Evolutionary conservation across 495 filamentous ascomycete species (phyloP).

Genomic region (Rostrohypoxylon terebratum): DNA sequence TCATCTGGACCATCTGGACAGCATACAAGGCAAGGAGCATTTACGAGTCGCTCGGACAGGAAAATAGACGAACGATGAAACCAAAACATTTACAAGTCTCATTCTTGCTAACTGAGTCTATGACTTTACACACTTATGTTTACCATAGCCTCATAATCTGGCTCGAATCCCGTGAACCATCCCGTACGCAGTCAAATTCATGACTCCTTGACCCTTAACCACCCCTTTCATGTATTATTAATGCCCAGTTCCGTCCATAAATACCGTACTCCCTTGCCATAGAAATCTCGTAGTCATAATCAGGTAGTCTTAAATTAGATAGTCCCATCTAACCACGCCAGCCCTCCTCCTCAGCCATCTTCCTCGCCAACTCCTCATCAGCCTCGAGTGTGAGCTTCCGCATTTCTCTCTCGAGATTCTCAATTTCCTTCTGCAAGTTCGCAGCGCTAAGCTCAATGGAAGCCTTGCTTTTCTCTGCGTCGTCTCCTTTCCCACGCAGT

Average conservation of each 20-base stretch:
- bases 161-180: neutral
- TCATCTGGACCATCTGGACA: neutral
- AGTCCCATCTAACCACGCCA: neutral
- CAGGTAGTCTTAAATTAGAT: neutral
- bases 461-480: neutral
- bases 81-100: neutral
- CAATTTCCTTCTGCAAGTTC: conserved; percentile 35
- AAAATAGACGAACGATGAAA: conserved; percentile 1
- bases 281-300: neutral
- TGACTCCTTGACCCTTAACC: neutral
- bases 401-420: conserved; percentile 12
- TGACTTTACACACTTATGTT: neutral
- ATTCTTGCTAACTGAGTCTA: neutral
- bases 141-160: conserved; percentile 5
- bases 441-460: conserved; percentile 3
- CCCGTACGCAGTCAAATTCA: conserved; percentile 9
- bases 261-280: neutral
- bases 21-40: conserved; percentile 19
- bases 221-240: neutral
- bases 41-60: conserved; percentile 5
- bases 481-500: neutral
- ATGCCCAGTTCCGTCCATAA: neutral
- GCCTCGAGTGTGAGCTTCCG: conserved; percentile 39
- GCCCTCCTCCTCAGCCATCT: conserved; percentile 29
- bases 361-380: conserved; percentile 41